Evolutionary conservation across 345 rosid species (phyloP), one percentile per base, ranked within the genome.

Genomic region (Trapa bicornis): DNA sequence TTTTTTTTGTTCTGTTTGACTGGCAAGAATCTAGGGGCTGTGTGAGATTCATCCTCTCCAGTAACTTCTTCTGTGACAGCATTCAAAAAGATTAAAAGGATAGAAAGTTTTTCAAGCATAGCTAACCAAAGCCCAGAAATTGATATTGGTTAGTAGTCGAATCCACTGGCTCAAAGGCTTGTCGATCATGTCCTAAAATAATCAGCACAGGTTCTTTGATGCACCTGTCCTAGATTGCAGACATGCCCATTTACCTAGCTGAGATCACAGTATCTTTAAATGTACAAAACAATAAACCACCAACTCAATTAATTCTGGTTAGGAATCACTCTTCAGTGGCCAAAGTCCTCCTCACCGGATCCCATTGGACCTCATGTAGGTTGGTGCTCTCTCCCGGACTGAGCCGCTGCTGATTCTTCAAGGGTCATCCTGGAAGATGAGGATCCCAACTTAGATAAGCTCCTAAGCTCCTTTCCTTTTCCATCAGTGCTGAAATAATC

Each of bases 401-500:
- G 63, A 32, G 8, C 63, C 13, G 38, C 63, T 35, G 38, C 37
- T 38, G 32, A 35, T 32, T 14, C 63, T 58, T 58, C 63, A 11
- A 35, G 63, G 11, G 13, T 58, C 63, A 29, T 58, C 10, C 10
- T n/a, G 0, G 60, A n/a, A 6, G 60, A 22, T 22, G 60, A 22
- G 42, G 35, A 61, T 6, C 41, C 77, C 9, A 71, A 65, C 73
- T 73, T 41, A 3, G 37, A 64, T 33, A 47, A 36, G 39, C 48
- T 67, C n/a, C 66, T 66, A 16, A 56, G 29, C 64, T 71, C 89
- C 74, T 85, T 86, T 41, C 72, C 68, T 66, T 74, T 85, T 17
- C 70, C 37, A 37, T 88, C 97, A n/a, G 75, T 47, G 29, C 83
- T 73, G 50, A 90, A 82, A 67, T 83, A 85, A 66, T 88, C 91